Evolutionary conservation across 805 yeast genomes (phyloP), one percentile per base, ranked within the genome.

Genomic region (Priceomyces melissophilus): DNA sequence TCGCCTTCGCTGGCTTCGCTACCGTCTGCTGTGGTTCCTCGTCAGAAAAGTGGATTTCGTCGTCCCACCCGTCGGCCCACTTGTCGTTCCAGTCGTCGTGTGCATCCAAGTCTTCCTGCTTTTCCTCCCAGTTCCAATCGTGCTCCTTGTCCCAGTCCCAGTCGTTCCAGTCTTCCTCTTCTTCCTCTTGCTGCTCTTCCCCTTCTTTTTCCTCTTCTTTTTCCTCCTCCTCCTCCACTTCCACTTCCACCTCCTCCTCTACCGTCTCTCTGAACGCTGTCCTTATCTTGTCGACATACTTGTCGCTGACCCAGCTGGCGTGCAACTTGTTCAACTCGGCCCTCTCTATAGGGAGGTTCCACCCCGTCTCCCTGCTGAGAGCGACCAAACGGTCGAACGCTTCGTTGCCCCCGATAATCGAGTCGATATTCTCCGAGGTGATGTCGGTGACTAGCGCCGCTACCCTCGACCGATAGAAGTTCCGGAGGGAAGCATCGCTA

Each of bases 251-350:
- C 26, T 54, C 54, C 16, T 53, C 45, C 25, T 49, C 52, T 10
- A 42, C 41, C 10, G 43, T 46, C 5, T 44, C 41, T 8, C 30
- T 45, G 39, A 58, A 61, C 3, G 49, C 39, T 3, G 38, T 32
- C 30, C 69, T 50, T 13, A 68, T 52, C 37, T 48, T 47, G 31
- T 62, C 55, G 29, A 69, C 60, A 44, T 57, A 66, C 32, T 57
- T 59, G 33, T 65, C 67, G 10, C 57, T 43, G 2, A 59, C 40
- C 66, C 69, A 67, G 35, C 66, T 56, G 28, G 45, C 32, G 42
- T 66, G 54, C 27, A 67, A 49, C 13, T 46, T 48, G 28, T 58
- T 49, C 37, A 68, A 49, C 15, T 58, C 52, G 9, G 25, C 39
- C 14, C 30, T 13, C 12, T 35, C 27, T 4, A 13, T 35, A 2